Conservation (phyloP, 129 eudicot species). For the Escallonia rubra region DNA sequence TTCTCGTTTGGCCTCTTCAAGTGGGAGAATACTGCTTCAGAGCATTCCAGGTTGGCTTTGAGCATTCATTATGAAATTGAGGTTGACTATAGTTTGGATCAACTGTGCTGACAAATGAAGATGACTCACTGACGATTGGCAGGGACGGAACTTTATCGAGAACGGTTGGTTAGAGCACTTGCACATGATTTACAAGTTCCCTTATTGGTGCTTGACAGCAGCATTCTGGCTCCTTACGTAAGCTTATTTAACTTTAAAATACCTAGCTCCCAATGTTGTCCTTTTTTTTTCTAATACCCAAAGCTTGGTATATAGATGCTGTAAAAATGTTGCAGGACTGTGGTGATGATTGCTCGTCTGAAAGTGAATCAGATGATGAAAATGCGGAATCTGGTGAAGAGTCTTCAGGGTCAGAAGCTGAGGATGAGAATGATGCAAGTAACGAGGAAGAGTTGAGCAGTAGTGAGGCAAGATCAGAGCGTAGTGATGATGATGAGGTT, state of each 20-base stretch:
- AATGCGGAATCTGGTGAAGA: constrained; percentile 64
- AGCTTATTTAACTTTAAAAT: constrained; percentile 11
- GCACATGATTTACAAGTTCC: constrained; percentile 90
- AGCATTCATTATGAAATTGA: background rate
- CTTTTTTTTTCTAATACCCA: background rate
- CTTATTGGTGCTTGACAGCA: constrained; percentile 82
- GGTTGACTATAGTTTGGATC: background rate
- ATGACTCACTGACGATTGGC: constrained; percentile 7
- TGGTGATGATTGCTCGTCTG: constrained; percentile 62
- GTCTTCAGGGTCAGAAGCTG: constrained; percentile 66
- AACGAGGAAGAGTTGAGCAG: constrained; percentile 78
- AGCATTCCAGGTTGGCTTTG: constrained; percentile 73
- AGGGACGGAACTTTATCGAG: constrained; percentile 97
- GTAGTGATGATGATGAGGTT: constrained; percentile 54
- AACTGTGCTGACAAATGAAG: background rate
- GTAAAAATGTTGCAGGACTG: constrained; percentile 42
- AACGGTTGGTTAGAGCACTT: constrained; percentile 89
- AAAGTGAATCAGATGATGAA: constrained; percentile 78
- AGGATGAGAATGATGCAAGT: constrained; percentile 61
- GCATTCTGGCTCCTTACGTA: constrained; percentile 87
- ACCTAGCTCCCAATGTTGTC: background rate
- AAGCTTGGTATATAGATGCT: too few relatives aligned
- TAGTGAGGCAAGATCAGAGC: constrained; percentile 48
- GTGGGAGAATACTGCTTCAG: constrained; percentile 89
- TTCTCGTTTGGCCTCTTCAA: constrained; percentile 68